A percentile compares a stretch with the other conserved stretches of the same genome.
Conservation (phyloP, 73 alveolate genomes). For the Stentor coeruleus region DNA sequence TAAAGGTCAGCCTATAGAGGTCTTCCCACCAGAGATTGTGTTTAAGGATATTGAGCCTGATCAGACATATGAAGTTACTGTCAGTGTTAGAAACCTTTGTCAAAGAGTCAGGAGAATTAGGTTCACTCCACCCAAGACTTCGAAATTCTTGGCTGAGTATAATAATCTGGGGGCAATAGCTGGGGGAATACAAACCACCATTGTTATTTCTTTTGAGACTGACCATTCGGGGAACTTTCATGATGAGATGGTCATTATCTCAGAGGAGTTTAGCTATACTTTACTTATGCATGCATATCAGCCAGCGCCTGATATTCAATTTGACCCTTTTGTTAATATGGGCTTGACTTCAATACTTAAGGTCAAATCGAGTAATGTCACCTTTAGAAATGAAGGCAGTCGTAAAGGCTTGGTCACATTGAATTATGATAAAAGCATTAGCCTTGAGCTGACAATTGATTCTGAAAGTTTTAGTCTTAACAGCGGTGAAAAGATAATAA, state of each 20-base stretch:
- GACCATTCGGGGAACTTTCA: constrained; percentile 90
- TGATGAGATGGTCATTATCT: constrained; percentile 80
- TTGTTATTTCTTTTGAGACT: constrained; percentile 94
- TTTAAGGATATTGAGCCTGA: constrained; percentile 92
- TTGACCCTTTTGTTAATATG: constrained; percentile 95
- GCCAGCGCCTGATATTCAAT: constrained; percentile 94
- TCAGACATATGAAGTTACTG: constrained; percentile 94
- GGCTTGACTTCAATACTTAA: constrained; percentile 88
- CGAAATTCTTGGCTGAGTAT: constrained; percentile 74
- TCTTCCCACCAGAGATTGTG: constrained; percentile 85
- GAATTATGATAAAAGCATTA: constrained; percentile 68
- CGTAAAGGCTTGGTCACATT: constrained; percentile 83
- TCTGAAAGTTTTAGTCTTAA: constrained; percentile 75
- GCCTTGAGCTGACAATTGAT: constrained; percentile 76
- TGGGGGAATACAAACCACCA: constrained; percentile 92
- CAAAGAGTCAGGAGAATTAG: constrained; percentile 85
- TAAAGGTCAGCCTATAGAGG: constrained; percentile 66
- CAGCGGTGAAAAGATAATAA: constrained; percentile 78
- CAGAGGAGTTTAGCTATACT: constrained; percentile 83
- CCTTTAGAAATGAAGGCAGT: constrained; percentile 94
- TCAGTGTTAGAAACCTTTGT: constrained; percentile 86
- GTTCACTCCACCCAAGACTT: constrained; percentile 87
- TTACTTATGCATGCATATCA: constrained; percentile 88
- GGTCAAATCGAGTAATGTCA: constrained; percentile 74
- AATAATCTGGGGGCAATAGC: constrained; percentile 83